Evolutionary conservation across 129 eudicot genomes (phyloP), one percentile per base, ranked within the genome.

Genomic region (Smallanthus sonchifolius): DNA sequence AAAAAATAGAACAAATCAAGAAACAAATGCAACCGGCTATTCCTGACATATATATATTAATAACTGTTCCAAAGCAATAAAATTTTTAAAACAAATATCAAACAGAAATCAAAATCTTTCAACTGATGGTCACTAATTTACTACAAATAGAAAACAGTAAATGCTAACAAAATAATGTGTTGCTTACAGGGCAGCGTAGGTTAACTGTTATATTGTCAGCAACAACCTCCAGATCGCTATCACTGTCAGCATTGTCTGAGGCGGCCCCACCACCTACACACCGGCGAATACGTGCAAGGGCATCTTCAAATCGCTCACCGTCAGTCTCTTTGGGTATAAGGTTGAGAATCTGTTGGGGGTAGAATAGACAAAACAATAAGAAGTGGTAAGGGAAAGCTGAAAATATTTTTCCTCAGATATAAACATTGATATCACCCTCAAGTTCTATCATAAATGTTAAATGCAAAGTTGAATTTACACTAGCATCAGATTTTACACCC

Each of bases 261-360:
- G 89, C 83, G 47, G 84, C 75, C 67, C 96, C 96, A 74, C 98
- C 98, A 77, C 96, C 96, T 68, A 92, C 93, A 82, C 98, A 92
- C 30, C 96, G 92, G 74, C 88, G 83, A 74, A 92, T 94, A 76
- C 98, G 98, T 80, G 90, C 90, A 62, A 92, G 84, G 35, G 98
- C 95, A 65, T 87, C 96, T 72, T 89, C 96, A 86, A 89, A 92
- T 61, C 14, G 78, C 87, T 92, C 98, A 43, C 98, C 98, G 57
- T 87, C 98, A 49, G 86, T 51, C 82, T 87, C 98, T 79, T 87
- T 85, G 2, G 98, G 98, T 42, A 92, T 89, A 83, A 87, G 63
- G 84, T 74, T 86, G 28, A 92, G 82, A 80, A 92, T 85, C 98
- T 92, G 72, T n/a, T 20, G 10, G 17, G 30, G 51, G 69, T 7